Evolutionary conservation across 2,329 filamentous ascomycete species (phyloP), one percentile per base, ranked within the genome.

Genomic region (Cyclaneusma minus): DNA sequence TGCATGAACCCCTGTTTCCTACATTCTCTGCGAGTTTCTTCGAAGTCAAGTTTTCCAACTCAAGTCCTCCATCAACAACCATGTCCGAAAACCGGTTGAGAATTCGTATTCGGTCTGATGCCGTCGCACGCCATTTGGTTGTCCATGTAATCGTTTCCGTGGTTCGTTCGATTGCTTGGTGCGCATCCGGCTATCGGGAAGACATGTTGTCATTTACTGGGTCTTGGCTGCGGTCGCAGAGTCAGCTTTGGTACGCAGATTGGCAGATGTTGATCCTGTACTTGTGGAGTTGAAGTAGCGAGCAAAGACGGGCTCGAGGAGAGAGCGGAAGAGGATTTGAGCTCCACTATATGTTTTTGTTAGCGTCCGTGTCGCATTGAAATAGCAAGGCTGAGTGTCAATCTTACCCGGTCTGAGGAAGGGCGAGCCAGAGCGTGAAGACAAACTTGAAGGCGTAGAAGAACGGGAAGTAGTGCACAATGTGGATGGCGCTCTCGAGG

Each of bases 371-470:
- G 12, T 8, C n/a, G 14, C 17, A 13, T 14, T 14, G 11, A 22
- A 13, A n/a, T n/a, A n/a, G n/a, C n/a, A n/a, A n/a, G n/a, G n/a
- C n/a, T n/a, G n/a, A n/a, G n/a, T n/a, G n/a, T 11, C 20, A n/a
- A 22, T 62, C 77, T 52, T 76, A 94, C 87, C 66, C 65, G 64
- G 91, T 94, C 56, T 81, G 69, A 54, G 89, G 89, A 48, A 98
- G 83, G 44, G 87, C 75, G 62, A 98, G 84, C 89, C 89, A 98
- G 54, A 98, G 75, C 46, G 95, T 68, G 54, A 95, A 79, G 50
- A 91, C 64, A 52, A 98, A 94, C 71, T 98, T 98, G 79, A 98
- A 95, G 52, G 85, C 87, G 61, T 82, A 98, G 78, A 98, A 98
- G 65, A 98, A 98, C 50, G 89, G 79, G 64, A 91, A 83, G 81